Evolutionary conservation across 106 monocot genomes (phyloP).

Genomic region (Cymbidium sinense): DNA sequence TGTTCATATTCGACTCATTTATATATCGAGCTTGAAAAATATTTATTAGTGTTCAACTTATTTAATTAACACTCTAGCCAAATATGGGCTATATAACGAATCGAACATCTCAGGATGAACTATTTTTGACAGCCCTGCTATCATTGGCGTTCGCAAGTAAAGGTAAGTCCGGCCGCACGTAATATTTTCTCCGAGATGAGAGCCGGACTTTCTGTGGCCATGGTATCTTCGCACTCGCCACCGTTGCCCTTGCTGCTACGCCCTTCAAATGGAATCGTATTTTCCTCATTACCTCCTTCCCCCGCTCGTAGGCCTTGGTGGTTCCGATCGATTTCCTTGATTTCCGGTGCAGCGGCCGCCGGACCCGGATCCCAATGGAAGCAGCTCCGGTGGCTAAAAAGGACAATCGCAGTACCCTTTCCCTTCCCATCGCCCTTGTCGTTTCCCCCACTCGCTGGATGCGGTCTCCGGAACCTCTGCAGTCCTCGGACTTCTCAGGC

Average conservation of each 20-base stretch:
- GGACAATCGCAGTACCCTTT: background rate
- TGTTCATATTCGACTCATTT: too few species aligned
- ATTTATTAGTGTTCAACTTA: too few species aligned
- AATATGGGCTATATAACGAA: too few species aligned
- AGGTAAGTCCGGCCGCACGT: too few species aligned
- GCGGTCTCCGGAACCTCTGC: background rate
- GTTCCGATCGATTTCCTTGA: background rate
- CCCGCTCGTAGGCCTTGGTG: background rate
- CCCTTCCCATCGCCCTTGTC: background rate
- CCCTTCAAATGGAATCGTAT: background rate
- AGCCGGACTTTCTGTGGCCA: background rate
- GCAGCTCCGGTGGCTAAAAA: background rate
- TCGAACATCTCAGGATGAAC: too few species aligned
- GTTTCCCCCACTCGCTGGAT: background rate
- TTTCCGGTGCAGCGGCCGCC: background rate
- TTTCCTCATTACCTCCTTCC: background rate
- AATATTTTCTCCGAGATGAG: too few species aligned
- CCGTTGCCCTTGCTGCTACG: constrained; percentile 1
- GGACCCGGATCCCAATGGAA: background rate
- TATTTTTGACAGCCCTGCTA: too few species aligned
- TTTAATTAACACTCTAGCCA: too few species aligned
- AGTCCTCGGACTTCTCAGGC: background rate
- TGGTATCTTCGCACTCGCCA: background rate
- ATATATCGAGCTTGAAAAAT: too few species aligned
- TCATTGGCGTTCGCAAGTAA: too few species aligned